phyloP scores from a whole-genome alignment of 1,284 basidiomycete species.

The Testicularia cyperi region DNA sequence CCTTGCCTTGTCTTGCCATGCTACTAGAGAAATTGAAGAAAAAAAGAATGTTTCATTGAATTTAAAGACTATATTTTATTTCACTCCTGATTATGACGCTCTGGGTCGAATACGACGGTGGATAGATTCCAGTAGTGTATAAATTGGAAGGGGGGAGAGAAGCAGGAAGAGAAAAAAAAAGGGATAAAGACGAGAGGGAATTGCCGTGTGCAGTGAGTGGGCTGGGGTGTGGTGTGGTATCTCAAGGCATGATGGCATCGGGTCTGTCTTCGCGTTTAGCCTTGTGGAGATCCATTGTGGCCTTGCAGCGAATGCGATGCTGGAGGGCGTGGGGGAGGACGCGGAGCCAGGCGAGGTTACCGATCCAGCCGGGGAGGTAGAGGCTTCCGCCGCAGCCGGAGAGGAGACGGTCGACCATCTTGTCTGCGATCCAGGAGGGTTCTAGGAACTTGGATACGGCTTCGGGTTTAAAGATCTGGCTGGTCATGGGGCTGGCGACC shows the following conservation, averaged over 20 bases:
- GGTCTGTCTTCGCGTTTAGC: slow-evolving; percentile 1
- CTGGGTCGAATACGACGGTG: too few relatives aligned
- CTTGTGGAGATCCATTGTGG: slow-evolving; percentile 9
- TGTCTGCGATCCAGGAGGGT: slow-evolving; percentile 4
- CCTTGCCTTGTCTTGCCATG: too few relatives aligned
- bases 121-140: too few relatives aligned
- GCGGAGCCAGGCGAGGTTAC: slow-evolving; percentile 11
- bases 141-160: too few relatives aligned
- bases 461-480: slow-evolving; percentile 1
- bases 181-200: too few relatives aligned
- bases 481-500: slow-evolving; percentile 7
- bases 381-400: slow-evolving; percentile 25
- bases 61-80: too few relatives aligned
- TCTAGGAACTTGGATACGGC: slow-evolving; percentile 13
- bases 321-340: slow-evolving; percentile 13
- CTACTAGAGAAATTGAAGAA: too few relatives aligned
- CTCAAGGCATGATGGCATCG: neutral
- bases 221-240: too few relatives aligned
- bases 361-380: slow-evolving; percentile 29
- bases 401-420: slow-evolving; percentile 19
- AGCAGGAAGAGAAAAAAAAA: too few relatives aligned
- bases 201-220: too few relatives aligned
- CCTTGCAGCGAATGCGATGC: slow-evolving; percentile 9
- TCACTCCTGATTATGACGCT: too few relatives aligned
- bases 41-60: too few relatives aligned